Evolutionary conservation across 495 filamentous ascomycete genomes (phyloP).

Genomic region (Xylaria intraflava): DNA sequence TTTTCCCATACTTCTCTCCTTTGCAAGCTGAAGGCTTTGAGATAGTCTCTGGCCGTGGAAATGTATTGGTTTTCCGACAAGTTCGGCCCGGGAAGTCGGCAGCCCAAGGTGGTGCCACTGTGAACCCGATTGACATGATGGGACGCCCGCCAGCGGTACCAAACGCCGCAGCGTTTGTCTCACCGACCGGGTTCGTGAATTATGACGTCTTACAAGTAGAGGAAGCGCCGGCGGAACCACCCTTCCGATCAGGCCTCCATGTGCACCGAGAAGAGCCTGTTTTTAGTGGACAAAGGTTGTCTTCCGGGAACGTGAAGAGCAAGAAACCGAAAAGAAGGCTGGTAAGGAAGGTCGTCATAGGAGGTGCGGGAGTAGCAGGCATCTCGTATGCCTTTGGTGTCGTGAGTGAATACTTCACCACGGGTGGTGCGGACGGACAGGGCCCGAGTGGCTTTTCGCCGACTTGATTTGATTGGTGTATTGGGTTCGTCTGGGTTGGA

Average conservation of each 20-base stretch:
- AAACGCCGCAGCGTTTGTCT: conserved; percentile 47
- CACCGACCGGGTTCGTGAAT: conserved; percentile 53
- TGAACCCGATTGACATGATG: conserved; percentile 55
- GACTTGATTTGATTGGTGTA: conserved; percentile 1
- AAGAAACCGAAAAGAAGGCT: conserved; percentile 28
- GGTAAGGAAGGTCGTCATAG: conserved; percentile 47
- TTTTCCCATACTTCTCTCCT: conserved; percentile 59
- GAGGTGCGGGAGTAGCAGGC: conserved; percentile 53
- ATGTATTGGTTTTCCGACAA: conserved; percentile 70
- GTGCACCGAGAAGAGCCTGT: conserved; percentile 53
- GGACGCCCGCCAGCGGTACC: conserved; percentile 28
- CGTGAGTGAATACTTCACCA: conserved; percentile 59
- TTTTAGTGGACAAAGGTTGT: conserved; percentile 41
- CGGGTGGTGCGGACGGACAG: conserved; percentile 48
- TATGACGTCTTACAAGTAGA: conserved; percentile 38
- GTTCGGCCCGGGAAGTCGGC: conserved; percentile 25
- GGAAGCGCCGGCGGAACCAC: conserved; percentile 22
- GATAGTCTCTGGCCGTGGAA: conserved; percentile 60
- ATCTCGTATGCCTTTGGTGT: conserved; percentile 63
- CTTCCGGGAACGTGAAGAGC: conserved; percentile 22
- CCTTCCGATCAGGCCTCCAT: conserved; percentile 36
- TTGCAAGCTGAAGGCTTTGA: conserved; percentile 66
- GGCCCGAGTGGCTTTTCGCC: conserved; percentile 46
- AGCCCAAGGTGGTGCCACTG: conserved; percentile 12
- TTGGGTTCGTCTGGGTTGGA: not conserved